phyloP scores from a whole-genome alignment of 2,329 filamentous ascomycete species.

The Phialocephala sp. region DNA sequence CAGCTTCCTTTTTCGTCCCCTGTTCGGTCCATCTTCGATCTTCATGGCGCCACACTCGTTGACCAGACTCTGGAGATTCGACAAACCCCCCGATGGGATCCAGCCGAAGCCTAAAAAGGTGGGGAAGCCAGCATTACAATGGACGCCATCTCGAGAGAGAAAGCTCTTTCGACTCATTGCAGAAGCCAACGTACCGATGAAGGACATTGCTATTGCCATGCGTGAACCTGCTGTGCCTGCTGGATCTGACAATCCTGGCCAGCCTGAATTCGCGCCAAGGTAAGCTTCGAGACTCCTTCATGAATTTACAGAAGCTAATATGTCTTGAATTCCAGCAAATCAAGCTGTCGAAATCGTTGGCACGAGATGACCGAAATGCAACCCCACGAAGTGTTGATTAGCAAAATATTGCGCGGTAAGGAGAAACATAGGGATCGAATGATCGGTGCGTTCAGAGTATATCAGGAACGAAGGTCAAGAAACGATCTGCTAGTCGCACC shows the following conservation, averaged over 20 bases:
- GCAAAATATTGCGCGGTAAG: background rate
- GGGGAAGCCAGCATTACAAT: background rate
- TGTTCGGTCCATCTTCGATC: background rate
- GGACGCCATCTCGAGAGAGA: background rate
- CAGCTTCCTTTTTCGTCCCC: background rate
- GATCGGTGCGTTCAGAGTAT: background rate
- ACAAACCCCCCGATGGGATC: background rate
- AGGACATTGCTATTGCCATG: background rate
- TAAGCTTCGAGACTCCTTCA: background rate
- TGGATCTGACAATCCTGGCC: background rate
- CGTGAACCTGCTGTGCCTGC: background rate
- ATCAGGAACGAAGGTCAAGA: background rate
- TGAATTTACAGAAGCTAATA: background rate
- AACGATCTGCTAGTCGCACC: background rate
- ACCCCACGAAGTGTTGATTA: background rate
- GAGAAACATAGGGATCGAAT: background rate
- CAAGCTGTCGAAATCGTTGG: background rate
- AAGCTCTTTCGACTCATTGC: background rate
- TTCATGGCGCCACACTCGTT: constrained; percentile 7
- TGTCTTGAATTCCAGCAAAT: background rate
- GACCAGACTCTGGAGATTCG: background rate
- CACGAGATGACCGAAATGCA: constrained; percentile 4
- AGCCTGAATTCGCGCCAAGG: background rate
- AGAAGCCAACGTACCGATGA: background rate
- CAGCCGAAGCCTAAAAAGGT: background rate